These are phyloP conservation scores for Gynostemma pentaphyllum DNA, from an alignment of 306 rosid species.

Conservation along the genomic window DNA sequence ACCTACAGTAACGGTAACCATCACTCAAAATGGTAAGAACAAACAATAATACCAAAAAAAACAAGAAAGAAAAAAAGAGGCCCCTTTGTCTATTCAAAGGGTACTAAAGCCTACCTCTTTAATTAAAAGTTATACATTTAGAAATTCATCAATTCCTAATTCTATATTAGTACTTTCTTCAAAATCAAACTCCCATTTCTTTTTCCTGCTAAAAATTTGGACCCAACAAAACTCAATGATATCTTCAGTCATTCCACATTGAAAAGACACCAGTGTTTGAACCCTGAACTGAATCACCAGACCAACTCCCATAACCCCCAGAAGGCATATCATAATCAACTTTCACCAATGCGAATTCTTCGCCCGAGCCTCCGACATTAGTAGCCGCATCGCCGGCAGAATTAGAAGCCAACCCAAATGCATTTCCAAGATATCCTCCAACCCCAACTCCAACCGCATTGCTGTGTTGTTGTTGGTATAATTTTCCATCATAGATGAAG, in stretches of 20 bases:
- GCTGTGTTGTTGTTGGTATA: constrained; percentile 16
- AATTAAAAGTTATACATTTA: neutral
- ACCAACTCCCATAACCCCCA: constrained; percentile 58
- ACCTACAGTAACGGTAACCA: too few species aligned
- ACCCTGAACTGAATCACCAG: constrained; percentile 41
- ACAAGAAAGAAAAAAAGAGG: too few species aligned
- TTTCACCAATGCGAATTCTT: constrained; percentile 58
- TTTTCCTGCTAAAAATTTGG: too few species aligned
- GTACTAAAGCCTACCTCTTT: neutral
- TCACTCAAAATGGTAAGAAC: too few species aligned
- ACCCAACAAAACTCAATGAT: too few species aligned
- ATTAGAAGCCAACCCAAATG: constrained; percentile 31
- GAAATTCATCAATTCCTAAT: constrained; percentile 1
- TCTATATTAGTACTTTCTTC: too few species aligned
- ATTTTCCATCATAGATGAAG: constrained; percentile 41
- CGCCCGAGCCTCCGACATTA: constrained; percentile 19
- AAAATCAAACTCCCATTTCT: too few species aligned
- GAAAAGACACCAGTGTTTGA: constrained; percentile 46
- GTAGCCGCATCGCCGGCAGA: constrained; percentile 19
- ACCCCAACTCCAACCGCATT: neutral
- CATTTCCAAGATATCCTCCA: constrained; percentile 24
- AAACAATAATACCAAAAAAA: too few species aligned
- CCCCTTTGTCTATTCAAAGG: neutral
- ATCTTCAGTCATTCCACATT: constrained; percentile 58
- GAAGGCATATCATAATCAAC: constrained; percentile 70